Conservation (phyloP, 768 basidiomycete genomes). For the Pleurotus platypus region DNA sequence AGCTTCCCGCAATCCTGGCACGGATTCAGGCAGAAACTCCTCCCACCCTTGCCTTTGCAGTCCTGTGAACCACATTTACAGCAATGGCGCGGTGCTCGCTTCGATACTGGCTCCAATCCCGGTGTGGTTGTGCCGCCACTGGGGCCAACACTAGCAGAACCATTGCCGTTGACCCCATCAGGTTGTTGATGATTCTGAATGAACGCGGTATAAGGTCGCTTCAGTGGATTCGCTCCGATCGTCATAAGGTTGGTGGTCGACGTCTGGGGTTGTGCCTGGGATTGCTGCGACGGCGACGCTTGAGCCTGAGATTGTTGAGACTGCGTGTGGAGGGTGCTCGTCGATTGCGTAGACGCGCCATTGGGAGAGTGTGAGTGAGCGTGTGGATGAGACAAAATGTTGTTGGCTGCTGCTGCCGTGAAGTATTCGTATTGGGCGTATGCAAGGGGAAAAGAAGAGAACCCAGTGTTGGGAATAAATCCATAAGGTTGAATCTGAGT, state of each 20-base stretch:
- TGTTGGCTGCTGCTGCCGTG: background rate
- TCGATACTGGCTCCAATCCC: constrained; percentile 35
- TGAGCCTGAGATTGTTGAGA: background rate
- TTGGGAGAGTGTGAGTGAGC: background rate
- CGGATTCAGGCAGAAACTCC: constrained; percentile 65
- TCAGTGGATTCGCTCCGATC: constrained; percentile 6
- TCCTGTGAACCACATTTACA: constrained; percentile 80
- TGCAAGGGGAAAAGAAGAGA: constrained; percentile 15
- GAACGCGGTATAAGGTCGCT: constrained; percentile 8
- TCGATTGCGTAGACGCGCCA: background rate
- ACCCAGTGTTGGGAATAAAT: constrained; percentile 10
- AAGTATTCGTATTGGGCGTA: constrained; percentile 15
- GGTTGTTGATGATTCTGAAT: constrained; percentile 14
- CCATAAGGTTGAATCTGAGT: constrained; percentile 14
- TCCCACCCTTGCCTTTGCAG: constrained; percentile 81
- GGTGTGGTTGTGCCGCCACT: constrained; percentile 14
- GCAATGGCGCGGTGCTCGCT: constrained; percentile 71
- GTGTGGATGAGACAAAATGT: background rate
- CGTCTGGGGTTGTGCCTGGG: constrained; percentile 10
- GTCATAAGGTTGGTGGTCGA: background rate
- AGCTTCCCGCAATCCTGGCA: constrained; percentile 84
- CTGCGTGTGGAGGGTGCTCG: background rate
- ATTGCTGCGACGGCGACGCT: constrained; percentile 10
- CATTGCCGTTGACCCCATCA: constrained; percentile 6
- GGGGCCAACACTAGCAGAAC: constrained; percentile 4